Percentiles rank a stretch among this genome's conserved stretches.
phyloP scores from a whole-genome alignment of 495 filamentous ascomycete species.

The Penicillium antarcticum region DNA sequence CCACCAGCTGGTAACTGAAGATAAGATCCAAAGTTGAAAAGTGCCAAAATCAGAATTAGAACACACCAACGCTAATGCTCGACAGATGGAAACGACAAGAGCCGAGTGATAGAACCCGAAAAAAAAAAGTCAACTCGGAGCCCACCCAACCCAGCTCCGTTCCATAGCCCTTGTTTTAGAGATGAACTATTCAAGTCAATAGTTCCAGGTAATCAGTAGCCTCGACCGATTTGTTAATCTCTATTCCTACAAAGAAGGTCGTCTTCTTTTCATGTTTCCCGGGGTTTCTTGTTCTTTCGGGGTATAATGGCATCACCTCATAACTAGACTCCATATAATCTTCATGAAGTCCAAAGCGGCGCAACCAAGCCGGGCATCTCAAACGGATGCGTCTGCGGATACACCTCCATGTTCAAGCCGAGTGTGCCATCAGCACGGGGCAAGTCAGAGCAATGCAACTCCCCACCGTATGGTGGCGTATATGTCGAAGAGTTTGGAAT shows the following conservation, averaged over 20 bases:
- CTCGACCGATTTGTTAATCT: no score
- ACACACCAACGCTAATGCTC: slow-evolving; percentile 22
- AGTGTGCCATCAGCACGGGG: slow-evolving; percentile 24
- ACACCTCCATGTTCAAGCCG: slow-evolving; percentile 33
- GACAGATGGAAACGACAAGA: slow-evolving; percentile 5
- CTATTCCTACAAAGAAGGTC: no score
- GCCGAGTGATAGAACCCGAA: not conserved
- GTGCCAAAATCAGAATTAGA: not conserved
- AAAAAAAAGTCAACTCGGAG: not conserved
- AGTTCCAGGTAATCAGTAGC: slow-evolving; percentile 1
- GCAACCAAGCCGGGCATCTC: slow-evolving; percentile 27
- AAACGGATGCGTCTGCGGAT: slow-evolving; percentile 29
- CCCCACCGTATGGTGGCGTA: slow-evolving; percentile 32
- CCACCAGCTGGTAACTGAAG: not conserved
- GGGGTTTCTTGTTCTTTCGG: not conserved
- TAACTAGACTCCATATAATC: slow-evolving; percentile 1
- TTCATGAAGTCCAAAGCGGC: slow-evolving; percentile 30
- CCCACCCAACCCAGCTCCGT: not conserved
- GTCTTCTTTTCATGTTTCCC: no score
- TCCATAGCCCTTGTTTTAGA: not conserved
- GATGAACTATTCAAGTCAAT: not conserved
- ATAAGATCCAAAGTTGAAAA: not conserved
- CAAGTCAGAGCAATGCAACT: slow-evolving; percentile 27
- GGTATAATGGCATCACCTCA: no score
- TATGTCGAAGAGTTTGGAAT: slow-evolving; percentile 32